These are phyloP conservation scores for Cyclotella cryptica DNA, from an alignment of 108 stramenopile genomes.

Conservation along the genomic window DNA sequence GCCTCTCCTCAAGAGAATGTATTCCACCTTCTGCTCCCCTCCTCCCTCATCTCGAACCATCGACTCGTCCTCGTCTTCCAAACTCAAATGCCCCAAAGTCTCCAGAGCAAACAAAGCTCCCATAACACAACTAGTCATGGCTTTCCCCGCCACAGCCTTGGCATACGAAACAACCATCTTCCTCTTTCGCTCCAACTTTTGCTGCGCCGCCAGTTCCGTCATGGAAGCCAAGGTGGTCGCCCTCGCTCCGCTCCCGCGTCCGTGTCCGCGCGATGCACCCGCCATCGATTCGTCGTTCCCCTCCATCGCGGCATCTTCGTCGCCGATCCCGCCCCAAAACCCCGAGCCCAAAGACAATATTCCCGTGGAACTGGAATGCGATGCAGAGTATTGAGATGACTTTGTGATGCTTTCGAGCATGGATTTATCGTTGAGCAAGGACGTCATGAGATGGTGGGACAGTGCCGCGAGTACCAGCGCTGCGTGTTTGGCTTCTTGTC, in stretches of 20 bases:
- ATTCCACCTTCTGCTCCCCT: background rate
- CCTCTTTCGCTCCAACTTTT: conserved; percentile 10
- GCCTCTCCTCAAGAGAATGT: conserved; percentile 16
- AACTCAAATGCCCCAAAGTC: conserved; percentile 30
- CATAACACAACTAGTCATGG: conserved; percentile 45
- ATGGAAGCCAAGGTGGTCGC: background rate
- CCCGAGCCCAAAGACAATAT: background rate
- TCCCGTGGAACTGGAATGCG: conserved; percentile 7
- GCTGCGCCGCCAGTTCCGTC: conserved; percentile 1
- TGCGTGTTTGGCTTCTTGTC: background rate
- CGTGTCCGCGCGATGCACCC: conserved; percentile 1
- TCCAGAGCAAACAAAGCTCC: conserved; percentile 45
- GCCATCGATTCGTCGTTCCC: background rate
- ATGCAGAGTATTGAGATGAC: conserved; percentile 19
- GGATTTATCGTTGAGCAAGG: conserved; percentile 37
- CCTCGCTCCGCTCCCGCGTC: conserved; percentile 8
- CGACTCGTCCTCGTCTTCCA: background rate
- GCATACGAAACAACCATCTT: conserved; percentile 37
- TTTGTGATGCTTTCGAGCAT: conserved; percentile 46
- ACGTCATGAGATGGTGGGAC: conserved; percentile 23
- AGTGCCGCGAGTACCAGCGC: conserved; percentile 36
- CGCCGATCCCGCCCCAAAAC: background rate
- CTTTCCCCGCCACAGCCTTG: conserved; percentile 46
- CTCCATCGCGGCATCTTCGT: background rate
- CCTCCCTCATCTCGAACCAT: background rate